Conservation (phyloP, 2,329 filamentous ascomycete genomes). For the Corniculantispora saksenae region DNA sequence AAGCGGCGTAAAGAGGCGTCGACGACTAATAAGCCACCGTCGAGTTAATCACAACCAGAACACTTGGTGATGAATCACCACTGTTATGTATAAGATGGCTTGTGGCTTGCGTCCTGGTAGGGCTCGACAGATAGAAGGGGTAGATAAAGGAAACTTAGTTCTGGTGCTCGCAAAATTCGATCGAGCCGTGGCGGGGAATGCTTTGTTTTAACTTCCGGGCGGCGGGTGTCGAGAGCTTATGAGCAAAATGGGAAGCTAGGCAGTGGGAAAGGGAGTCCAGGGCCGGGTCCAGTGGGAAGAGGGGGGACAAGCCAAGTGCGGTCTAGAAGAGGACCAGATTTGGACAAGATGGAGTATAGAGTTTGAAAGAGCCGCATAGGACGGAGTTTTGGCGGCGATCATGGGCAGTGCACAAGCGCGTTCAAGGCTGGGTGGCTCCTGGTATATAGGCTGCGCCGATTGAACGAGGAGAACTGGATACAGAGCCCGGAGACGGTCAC, state of each 20-base stretch:
- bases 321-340: slow-evolving; percentile 20
- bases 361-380: slow-evolving; percentile 20
- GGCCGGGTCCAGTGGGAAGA: slow-evolving; percentile 6
- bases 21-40: slow-evolving; percentile 1
- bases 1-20: neutral
- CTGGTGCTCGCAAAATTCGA: slow-evolving; percentile 10
- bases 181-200: slow-evolving; percentile 18
- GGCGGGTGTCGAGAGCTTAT: slow-evolving; percentile 17
- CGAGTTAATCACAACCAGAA: neutral
- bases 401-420: slow-evolving; percentile 14
- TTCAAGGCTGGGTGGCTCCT: neutral
- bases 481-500: neutral
- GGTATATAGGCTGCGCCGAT: neutral
- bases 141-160: neutral
- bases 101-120: neutral
- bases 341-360: slow-evolving; percentile 20
- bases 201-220: slow-evolving; percentile 19
- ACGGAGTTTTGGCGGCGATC: slow-evolving; percentile 13
- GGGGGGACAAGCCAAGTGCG: slow-evolving; percentile 5
- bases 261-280: slow-evolving; percentile 1
- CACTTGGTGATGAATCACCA: slow-evolving; percentile 9
- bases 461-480: neutral
- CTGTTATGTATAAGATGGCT: neutral
- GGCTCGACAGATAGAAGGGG: neutral
- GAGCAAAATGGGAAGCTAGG: slow-evolving; percentile 15